phyloP scores from a whole-genome alignment of 2,329 filamentous ascomycete species.

The Pyricularia grisea region DNA sequence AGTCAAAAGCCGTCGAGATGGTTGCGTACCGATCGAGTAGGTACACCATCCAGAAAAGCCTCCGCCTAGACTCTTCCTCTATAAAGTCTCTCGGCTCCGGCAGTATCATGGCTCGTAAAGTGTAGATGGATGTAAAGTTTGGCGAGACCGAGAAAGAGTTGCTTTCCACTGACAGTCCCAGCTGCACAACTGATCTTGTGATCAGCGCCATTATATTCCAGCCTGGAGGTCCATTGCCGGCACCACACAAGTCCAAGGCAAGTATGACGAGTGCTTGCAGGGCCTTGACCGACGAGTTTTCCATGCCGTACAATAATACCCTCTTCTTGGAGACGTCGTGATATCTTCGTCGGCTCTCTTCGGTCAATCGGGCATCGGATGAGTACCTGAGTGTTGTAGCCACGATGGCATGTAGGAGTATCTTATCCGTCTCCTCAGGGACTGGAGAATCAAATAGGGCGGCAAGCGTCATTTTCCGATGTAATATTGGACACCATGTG shows the following conservation, averaged over 20 bases:
- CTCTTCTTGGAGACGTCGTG: constrained; percentile 76
- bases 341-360: constrained; percentile 64
- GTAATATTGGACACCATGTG: constrained; percentile 83
- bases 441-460: constrained; percentile 69
- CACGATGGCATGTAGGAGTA: constrained; percentile 80
- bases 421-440: constrained; percentile 71
- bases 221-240: constrained; percentile 80
- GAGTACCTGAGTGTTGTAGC: constrained; percentile 82
- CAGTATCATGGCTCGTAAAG: constrained; percentile 72
- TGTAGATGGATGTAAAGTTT: constrained; percentile 79
- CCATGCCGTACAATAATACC: constrained; percentile 77
- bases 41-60: constrained; percentile 93
- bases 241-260: constrained; percentile 75
- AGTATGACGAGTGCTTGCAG: constrained; percentile 82
- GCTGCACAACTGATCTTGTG: constrained; percentile 77
- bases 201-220: constrained; percentile 91
- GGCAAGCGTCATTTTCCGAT: constrained; percentile 73
- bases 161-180: constrained; percentile 75
- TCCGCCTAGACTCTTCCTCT: constrained; percentile 76
- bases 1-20: constrained; percentile 85
- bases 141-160: constrained; percentile 73
- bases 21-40: constrained; percentile 84
- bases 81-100: constrained; percentile 79
- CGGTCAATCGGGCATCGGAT: constrained; percentile 63
- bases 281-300: constrained; percentile 82